These are phyloP conservation scores for Colletotrichum lindemuthianum DNA, from an alignment of 2,329 filamentous ascomycete species.

Conservation along the genomic window DNA sequence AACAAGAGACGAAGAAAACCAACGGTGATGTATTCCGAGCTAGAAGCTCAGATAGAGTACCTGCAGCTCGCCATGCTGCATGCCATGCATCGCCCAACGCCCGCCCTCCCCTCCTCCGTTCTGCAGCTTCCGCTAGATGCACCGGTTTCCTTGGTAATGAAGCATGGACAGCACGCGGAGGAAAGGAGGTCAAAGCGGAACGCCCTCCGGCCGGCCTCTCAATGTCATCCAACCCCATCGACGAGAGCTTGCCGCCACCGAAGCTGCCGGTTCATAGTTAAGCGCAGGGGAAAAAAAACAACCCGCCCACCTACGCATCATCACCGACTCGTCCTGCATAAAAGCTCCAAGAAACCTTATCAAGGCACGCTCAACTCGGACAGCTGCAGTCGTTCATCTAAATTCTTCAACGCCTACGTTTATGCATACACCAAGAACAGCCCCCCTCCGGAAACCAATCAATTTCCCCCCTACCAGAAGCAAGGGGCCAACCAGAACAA, in stretches of 20 bases:
- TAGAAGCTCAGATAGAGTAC: conserved; percentile 13
- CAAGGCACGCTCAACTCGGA: neutral
- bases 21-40: neutral
- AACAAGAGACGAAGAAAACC: neutral
- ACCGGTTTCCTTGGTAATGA: neutral
- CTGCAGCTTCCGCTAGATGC: neutral
- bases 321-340: neutral
- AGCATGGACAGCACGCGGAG: neutral
- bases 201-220: neutral
- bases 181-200: conserved; percentile 22
- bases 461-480: neutral
- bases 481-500: too few species aligned
- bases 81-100: neutral
- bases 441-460: conserved; percentile 1
- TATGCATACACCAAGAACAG: too few species aligned
- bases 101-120: neutral
- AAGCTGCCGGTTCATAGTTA: too few species aligned
- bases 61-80: conserved; percentile 10
- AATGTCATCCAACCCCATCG: neutral
- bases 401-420: neutral
- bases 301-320: too few species aligned
- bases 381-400: conserved; percentile 4
- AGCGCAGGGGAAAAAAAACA: too few species aligned
- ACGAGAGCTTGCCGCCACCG: neutral
- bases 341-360: neutral